phyloP scores from a whole-genome alignment of 164 flowering plant genomes.

The Aristolochia fimbriata region DNA sequence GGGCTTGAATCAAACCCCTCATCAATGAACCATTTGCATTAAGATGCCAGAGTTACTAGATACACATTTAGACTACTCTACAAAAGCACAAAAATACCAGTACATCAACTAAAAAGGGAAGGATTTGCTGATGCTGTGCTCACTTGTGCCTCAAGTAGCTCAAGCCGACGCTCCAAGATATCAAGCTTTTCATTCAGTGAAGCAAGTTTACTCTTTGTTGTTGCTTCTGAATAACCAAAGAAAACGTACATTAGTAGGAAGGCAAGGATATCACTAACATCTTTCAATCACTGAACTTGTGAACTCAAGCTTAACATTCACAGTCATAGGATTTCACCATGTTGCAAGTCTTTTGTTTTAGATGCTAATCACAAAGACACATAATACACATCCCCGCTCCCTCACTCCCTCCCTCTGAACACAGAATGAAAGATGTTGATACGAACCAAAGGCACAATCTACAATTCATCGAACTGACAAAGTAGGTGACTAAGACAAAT shows the following conservation, averaged over 20 bases:
- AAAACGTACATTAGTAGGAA: background rate
- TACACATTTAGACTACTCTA: conserved; percentile 1
- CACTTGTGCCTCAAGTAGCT: conserved; percentile 86
- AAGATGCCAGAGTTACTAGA: background rate
- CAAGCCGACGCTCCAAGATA: conserved; percentile 73
- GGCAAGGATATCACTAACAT: background rate
- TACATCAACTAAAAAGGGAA: conserved; percentile 35
- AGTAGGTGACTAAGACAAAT: no score
- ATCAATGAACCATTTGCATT: background rate
- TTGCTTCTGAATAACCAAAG: conserved; percentile 48
- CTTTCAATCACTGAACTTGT: no score
- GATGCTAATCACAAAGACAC: no score
- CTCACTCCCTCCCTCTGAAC: no score
- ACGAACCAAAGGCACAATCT: no score
- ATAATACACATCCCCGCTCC: no score
- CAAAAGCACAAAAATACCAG: background rate
- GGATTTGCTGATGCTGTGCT: conserved; percentile 76
- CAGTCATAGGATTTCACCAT: no score
- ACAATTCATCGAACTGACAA: no score
- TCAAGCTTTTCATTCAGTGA: conserved; percentile 88
- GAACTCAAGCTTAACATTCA: no score
- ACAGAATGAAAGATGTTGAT: no score
- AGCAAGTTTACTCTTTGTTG: conserved; percentile 91
- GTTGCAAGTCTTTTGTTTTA: no score
- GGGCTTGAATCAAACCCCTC: no score